phyloP scores from a whole-genome alignment of 306 rosid species.

The Pueraria montana region DNA sequence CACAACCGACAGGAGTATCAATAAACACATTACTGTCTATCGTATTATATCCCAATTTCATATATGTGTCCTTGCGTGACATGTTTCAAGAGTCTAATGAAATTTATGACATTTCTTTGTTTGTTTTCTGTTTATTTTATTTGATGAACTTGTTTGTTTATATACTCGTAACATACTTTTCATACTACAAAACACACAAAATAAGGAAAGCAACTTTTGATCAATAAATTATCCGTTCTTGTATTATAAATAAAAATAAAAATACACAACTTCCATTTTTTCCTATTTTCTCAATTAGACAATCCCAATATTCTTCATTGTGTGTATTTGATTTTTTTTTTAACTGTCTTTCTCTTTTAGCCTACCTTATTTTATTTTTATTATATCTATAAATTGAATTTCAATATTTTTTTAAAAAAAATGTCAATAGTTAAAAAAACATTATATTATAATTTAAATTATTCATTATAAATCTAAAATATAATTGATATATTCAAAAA shows the following conservation, averaged over 20 bases:
- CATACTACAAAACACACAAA: neutral
- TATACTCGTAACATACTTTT: neutral
- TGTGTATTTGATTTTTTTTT: too few species aligned
- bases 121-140: neutral
- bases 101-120: neutral
- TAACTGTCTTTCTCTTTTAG: too few species aligned
- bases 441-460: too few species aligned
- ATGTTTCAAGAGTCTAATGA: conserved; percentile 32
- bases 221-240: neutral
- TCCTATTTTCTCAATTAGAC: neutral
- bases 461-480: too few species aligned
- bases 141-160: neutral
- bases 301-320: too few species aligned
- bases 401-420: too few species aligned
- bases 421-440: too few species aligned
- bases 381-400: too few species aligned
- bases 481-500: too few species aligned
- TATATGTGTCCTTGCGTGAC: conserved; percentile 2
- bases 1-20: conserved; percentile 31
- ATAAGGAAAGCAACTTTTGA: neutral
- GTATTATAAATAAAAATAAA: neutral
- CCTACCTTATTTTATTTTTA: too few species aligned
- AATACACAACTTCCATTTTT: too few species aligned
- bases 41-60: neutral
- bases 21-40: neutral